Evolutionary conservation across 1,284 basidiomycete genomes (phyloP).

Genomic region (Neonothopanus nambi): DNA sequence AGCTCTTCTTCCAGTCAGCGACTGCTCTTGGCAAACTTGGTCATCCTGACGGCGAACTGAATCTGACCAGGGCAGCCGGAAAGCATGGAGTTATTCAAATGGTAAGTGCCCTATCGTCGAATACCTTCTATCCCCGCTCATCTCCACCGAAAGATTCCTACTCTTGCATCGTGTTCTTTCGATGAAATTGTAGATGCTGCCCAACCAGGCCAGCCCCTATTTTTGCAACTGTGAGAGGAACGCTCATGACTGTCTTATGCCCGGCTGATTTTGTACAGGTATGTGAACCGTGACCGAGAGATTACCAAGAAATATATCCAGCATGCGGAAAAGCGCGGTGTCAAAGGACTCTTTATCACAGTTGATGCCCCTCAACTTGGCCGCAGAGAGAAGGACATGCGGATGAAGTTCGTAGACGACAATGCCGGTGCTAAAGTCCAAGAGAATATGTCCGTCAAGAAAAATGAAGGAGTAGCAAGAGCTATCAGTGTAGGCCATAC

Average conservation of each 20-base stretch:
- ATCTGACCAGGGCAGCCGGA: slow-evolving; percentile 82
- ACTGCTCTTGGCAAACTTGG: slow-evolving; percentile 89
- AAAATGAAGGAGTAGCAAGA: slow-evolving; percentile 12
- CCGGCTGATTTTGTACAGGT: slow-evolving; percentile 38
- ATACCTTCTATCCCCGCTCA: background rate
- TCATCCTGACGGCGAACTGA: slow-evolving; percentile 90
- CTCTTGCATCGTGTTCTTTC: slow-evolving; percentile 86
- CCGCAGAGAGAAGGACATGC: slow-evolving; percentile 14
- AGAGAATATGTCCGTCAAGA: slow-evolving; percentile 13
- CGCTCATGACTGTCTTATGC: background rate
- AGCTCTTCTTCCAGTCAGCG: slow-evolving; percentile 51
- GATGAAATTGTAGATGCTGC: slow-evolving; percentile 88
- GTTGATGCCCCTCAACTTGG: slow-evolving; percentile 15
- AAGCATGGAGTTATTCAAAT: slow-evolving; percentile 85
- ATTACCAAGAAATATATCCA: slow-evolving; percentile 83
- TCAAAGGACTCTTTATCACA: slow-evolving; percentile 47
- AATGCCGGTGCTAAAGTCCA: slow-evolving; percentile 12
- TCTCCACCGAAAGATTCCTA: slow-evolving; percentile 68
- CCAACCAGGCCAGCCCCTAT: slow-evolving; percentile 72
- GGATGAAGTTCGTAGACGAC: slow-evolving; percentile 12
- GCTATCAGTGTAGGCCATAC: slow-evolving; percentile 7
- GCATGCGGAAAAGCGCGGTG: slow-evolving; percentile 80
- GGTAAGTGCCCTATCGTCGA: slow-evolving; percentile 47
- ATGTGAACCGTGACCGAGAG: slow-evolving; percentile 83
- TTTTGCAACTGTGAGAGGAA: slow-evolving; percentile 67